A percentile compares a stretch with the other conserved stretches of the same genome.
These are phyloP conservation scores for Melastoma candidum DNA, from an alignment of 441 rosid species.

Conservation along the genomic window DNA sequence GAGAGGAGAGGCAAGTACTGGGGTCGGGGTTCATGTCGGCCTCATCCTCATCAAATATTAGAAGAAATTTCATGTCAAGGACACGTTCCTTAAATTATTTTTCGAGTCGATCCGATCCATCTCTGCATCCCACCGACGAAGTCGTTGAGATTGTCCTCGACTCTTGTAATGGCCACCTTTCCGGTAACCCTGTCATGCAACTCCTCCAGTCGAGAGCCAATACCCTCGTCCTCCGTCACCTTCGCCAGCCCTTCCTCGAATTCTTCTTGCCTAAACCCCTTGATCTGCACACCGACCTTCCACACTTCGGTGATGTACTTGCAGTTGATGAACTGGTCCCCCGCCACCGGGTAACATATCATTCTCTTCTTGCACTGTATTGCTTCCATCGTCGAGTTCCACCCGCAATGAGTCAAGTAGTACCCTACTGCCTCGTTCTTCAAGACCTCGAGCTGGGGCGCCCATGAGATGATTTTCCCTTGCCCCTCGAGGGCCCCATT, in stretches of 20 bases:
- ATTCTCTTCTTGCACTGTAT: slow-evolving; percentile 35
- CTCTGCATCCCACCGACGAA: slow-evolving; percentile 1
- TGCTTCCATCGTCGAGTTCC: slow-evolving; percentile 79
- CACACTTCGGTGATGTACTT: slow-evolving; percentile 54
- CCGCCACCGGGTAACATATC: slow-evolving; percentile 61
- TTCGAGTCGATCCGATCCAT: neutral
- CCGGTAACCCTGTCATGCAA: slow-evolving; percentile 34
- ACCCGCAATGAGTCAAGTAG: slow-evolving; percentile 66
- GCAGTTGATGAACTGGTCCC: slow-evolving; percentile 71
- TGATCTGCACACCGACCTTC: slow-evolving; percentile 50
- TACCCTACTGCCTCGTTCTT: slow-evolving; percentile 39
- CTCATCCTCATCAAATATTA: too few species aligned
- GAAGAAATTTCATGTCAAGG: too few species aligned
- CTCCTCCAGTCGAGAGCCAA: slow-evolving; percentile 28
- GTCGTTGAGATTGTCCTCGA: neutral
- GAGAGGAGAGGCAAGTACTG: too few species aligned
- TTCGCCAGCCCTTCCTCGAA: slow-evolving; percentile 39
- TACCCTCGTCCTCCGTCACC: slow-evolving; percentile 37
- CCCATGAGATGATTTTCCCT: slow-evolving; percentile 63
- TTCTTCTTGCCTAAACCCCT: slow-evolving; percentile 38
- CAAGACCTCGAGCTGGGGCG: slow-evolving; percentile 51
- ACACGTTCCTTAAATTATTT: too few species aligned
- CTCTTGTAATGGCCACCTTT: slow-evolving; percentile 16
- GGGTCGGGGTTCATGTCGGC: too few species aligned
- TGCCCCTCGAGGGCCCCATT: slow-evolving; percentile 26